These are phyloP conservation scores for Aspergillus unguis DNA, from an alignment of 2,329 filamentous ascomycete species.

Conservation along the genomic window DNA sequence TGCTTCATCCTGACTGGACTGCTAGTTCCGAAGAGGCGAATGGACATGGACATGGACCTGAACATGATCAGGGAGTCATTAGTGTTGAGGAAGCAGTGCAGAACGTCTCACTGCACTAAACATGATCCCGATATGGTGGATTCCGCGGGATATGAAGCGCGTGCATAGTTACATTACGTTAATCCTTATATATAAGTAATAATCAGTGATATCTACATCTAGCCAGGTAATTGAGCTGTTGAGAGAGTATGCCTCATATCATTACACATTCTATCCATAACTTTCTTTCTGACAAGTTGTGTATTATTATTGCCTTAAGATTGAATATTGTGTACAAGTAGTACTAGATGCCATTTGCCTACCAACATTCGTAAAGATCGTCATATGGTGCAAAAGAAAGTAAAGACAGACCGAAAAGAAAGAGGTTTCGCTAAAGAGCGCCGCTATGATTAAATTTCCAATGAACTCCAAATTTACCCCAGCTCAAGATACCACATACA, in stretches of 20 bases:
- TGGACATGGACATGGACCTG: slow-evolving; percentile 1
- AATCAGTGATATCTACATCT: too few species aligned
- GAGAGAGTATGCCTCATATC: too few species aligned
- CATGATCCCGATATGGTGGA: background rate
- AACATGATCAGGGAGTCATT: slow-evolving; percentile 8
- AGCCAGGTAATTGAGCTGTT: too few species aligned
- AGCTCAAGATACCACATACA: background rate
- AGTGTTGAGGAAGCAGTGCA: slow-evolving; percentile 37
- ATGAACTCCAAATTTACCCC: background rate
- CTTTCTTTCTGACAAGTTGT: too few species aligned
- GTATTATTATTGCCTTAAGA: background rate
- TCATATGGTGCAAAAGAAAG: background rate
- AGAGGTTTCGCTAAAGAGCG: background rate
- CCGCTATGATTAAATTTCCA: background rate
- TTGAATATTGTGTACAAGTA: background rate
- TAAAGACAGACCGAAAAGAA: background rate
- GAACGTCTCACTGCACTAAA: slow-evolving; percentile 25
- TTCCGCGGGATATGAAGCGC: too few species aligned
- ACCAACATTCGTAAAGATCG: background rate
- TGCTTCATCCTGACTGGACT: background rate
- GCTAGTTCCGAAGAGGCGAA: background rate
- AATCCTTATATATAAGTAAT: background rate
- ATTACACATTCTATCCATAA: too few species aligned
- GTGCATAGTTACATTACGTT: too few species aligned
- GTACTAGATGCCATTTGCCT: background rate